phyloP scores from a whole-genome alignment of 352 stramenopile species.

The Phytophthora agathidicida region DNA sequence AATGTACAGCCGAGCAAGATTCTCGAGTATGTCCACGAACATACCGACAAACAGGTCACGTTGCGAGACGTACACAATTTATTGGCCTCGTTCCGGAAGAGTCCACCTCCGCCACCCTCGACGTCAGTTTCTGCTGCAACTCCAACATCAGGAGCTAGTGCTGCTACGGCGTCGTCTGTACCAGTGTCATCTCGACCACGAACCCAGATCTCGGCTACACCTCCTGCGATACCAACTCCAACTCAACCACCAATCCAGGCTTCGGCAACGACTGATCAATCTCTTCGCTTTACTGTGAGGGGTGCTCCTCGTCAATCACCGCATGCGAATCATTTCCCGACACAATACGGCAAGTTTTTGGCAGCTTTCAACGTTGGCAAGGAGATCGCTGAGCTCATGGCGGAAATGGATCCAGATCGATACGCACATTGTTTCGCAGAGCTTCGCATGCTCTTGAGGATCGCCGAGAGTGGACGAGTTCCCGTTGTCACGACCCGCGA shows the following conservation, averaged over 20 bases:
- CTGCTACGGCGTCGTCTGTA: background rate
- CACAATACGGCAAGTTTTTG: constrained; percentile 36
- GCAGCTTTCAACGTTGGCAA: constrained; percentile 34
- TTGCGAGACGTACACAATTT: constrained; percentile 35
- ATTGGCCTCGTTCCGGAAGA: constrained; percentile 26
- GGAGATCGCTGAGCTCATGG: constrained; percentile 30
- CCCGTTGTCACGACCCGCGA: constrained; percentile 29
- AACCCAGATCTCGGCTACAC: too few species aligned
- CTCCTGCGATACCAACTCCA: background rate
- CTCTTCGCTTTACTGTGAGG: constrained; percentile 5
- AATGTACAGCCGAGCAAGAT: constrained; percentile 32
- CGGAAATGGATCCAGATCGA: constrained; percentile 23
- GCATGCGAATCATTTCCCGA: constrained; percentile 3
- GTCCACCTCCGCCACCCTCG: background rate
- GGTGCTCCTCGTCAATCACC: background rate
- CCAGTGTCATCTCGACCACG: too few species aligned
- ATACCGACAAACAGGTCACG: constrained; percentile 30
- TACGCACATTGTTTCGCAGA: constrained; percentile 22
- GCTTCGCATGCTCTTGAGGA: constrained; percentile 28
- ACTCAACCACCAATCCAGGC: background rate
- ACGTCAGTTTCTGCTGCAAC: background rate
- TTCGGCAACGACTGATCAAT: background rate
- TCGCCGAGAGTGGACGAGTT: constrained; percentile 16
- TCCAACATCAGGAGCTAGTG: background rate
- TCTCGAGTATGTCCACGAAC: constrained; percentile 33